These are phyloP conservation scores for Heritiera littoralis DNA, from an alignment of 345 rosid genomes.

Conservation along the genomic window DNA sequence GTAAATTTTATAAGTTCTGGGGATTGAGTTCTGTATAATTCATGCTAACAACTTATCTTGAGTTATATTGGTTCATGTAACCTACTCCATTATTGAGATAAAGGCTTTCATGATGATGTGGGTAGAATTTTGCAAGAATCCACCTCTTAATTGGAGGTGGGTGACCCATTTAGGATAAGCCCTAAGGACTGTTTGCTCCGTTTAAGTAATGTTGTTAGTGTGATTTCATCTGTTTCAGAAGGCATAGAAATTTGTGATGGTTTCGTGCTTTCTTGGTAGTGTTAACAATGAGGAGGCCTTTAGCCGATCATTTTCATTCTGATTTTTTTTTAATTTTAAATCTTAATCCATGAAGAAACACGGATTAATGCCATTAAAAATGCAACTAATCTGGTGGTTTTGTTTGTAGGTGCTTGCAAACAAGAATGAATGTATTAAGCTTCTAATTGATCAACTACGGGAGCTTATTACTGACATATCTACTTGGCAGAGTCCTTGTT, in stretches of 20 bases:
- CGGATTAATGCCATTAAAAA: neutral
- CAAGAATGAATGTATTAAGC: constrained; percentile 72
- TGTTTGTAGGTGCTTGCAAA: constrained; percentile 66
- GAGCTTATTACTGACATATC: constrained; percentile 74
- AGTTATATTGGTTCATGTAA: no score
- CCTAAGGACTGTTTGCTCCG: neutral
- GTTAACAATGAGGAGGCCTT: neutral
- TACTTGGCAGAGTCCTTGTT: constrained; percentile 94
- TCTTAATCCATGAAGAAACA: neutral
- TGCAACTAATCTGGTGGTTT: neutral
- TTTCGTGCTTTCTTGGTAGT: neutral
- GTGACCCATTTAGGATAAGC: no score
- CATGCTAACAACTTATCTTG: no score
- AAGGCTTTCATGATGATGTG: neutral
- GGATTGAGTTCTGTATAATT: no score
- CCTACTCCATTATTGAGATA: no score
- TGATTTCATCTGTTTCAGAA: neutral
- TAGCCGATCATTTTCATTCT: neutral
- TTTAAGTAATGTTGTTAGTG: neutral
- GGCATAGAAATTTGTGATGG: neutral
- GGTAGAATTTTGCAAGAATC: neutral
- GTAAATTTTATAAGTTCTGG: no score
- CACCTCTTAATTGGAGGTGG: neutral
- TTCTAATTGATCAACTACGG: constrained; percentile 77
- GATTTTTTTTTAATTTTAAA: neutral